These are phyloP conservation scores for Physcomitrium patens DNA, from an alignment of 225 moss, liverwort and hornwort species.

Conservation along the genomic window DNA sequence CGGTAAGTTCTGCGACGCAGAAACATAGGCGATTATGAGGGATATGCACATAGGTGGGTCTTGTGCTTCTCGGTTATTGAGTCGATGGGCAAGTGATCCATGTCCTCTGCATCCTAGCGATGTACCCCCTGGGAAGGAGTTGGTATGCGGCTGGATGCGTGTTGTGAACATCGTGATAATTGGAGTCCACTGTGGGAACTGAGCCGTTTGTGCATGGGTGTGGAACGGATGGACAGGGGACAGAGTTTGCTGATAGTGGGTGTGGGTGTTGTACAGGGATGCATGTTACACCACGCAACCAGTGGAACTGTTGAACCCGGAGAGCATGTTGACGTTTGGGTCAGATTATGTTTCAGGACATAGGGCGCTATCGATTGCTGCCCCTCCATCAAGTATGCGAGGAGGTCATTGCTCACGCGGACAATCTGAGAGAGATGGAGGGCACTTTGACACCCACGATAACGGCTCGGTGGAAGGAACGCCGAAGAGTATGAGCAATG, in stretches of 20 bases:
- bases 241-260: neutral
- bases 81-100: neutral
- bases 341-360: slow-evolving; percentile 64
- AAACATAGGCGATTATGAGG: neutral
- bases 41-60: neutral
- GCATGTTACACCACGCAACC: slow-evolving; percentile 88
- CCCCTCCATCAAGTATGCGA: slow-evolving; percentile 39
- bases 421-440: slow-evolving; percentile 61
- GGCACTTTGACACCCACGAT: slow-evolving; percentile 54
- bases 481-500: slow-evolving; percentile 56
- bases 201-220: slow-evolving; percentile 1
- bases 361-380: slow-evolving; percentile 45
- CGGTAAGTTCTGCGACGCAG: slow-evolving; percentile 38
- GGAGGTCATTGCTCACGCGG: slow-evolving; percentile 60
- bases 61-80: slow-evolving; percentile 4
- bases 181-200: neutral
- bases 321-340: slow-evolving; percentile 66
- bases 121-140: too few relatives aligned
- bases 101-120: neutral
- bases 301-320: slow-evolving; percentile 83
- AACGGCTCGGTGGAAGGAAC: slow-evolving; percentile 60
- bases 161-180: too few relatives aligned
- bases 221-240: neutral
- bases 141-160: too few relatives aligned
- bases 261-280: slow-evolving; percentile 52